A percentile compares a stretch with the other conserved stretches of the same genome.
Conservation (phyloP, 2,329 filamentous ascomycete genomes). For the Diatrype stigma region DNA sequence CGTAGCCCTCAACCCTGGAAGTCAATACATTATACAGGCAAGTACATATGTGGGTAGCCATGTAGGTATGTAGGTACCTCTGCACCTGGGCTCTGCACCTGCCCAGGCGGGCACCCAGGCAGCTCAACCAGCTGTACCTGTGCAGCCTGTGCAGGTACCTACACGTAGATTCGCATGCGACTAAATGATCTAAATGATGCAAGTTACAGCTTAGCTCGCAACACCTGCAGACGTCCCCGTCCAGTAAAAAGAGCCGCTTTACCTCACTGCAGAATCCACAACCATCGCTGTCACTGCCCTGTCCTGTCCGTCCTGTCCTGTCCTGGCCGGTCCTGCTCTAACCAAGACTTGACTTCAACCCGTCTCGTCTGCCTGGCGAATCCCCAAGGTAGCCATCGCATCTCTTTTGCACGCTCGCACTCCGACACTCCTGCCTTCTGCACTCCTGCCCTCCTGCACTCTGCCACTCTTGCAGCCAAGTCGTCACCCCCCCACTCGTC, state of each 20-base stretch:
- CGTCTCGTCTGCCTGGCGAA: not conserved
- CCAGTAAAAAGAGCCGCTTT: slow-evolving; percentile 28
- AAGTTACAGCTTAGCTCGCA: slow-evolving; percentile 12
- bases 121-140: too few species aligned
- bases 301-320: too few species aligned
- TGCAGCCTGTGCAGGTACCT: not conserved
- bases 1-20: not conserved
- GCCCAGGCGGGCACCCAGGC: too few species aligned
- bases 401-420: not conserved
- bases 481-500: too few species aligned
- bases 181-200: not conserved
- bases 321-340: not conserved
- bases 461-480: too few species aligned
- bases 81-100: too few species aligned
- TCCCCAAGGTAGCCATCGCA: not conserved
- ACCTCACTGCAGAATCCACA: not conserved
- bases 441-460: too few species aligned
- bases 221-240: slow-evolving; percentile 26
- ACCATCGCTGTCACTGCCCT: not conserved
- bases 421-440: not conserved
- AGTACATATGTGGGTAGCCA: not conserved
- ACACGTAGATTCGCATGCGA: not conserved
- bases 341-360: too few species aligned
- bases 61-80: not conserved
- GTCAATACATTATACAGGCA: not conserved